phyloP scores from a whole-genome alignment of 208 protist genomes.

The Novymonas esmeraldas region DNA sequence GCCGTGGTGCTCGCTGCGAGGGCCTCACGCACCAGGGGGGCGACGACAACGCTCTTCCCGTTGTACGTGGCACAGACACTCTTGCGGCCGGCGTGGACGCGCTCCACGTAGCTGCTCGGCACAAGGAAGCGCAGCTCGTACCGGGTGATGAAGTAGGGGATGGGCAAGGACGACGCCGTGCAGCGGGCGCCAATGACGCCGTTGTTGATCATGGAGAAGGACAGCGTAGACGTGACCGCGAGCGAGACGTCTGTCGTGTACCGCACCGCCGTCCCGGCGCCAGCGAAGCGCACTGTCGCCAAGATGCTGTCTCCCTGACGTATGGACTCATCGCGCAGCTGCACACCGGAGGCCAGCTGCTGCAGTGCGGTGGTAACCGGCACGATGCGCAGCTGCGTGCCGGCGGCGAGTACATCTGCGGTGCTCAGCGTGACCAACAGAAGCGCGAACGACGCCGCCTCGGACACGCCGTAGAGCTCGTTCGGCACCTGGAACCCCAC shows the following conservation, averaged over 20 bases:
- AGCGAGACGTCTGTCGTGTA: conserved; percentile 49
- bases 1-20: conserved; percentile 33
- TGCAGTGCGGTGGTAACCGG: conserved; percentile 37
- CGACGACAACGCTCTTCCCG: conserved; percentile 37
- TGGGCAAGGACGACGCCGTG: conserved; percentile 33
- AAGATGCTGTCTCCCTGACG: conserved; percentile 30
- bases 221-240: conserved; percentile 30
- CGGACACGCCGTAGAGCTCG: conserved; percentile 24
- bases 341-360: conserved; percentile 23
- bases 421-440: conserved; percentile 18
- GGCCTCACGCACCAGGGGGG: conserved; percentile 27
- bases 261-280: conserved; percentile 40
- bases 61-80: conserved; percentile 58
- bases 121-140: conserved; percentile 42
- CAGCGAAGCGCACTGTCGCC: conserved; percentile 39
- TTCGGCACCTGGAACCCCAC: conserved; percentile 29
- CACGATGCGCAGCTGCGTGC: conserved; percentile 27
- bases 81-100: conserved; percentile 41
- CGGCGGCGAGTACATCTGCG: neutral
- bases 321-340: conserved; percentile 19
- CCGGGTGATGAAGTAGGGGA: conserved; percentile 50
- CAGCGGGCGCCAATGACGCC: conserved; percentile 48
- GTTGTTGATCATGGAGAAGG: conserved; percentile 72
- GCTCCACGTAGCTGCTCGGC: conserved; percentile 20
- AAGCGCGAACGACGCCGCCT: conserved; percentile 4